Evolutionary conservation across 1,284 basidiomycete genomes (phyloP), one percentile per base, ranked within the genome.

Genomic region (Fomes fomentarius): DNA sequence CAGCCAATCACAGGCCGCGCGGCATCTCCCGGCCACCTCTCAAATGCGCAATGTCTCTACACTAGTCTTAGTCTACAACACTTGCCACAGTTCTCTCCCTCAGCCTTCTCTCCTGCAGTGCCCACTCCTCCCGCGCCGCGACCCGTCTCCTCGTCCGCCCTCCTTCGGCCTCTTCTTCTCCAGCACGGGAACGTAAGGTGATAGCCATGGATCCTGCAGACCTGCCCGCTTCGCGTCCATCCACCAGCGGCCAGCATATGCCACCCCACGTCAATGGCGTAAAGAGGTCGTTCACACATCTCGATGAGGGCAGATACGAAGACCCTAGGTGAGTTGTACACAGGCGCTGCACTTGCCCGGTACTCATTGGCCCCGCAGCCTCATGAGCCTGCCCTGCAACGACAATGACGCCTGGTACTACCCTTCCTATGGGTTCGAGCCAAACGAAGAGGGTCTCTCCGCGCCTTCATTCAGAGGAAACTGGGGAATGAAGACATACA

Each of bases 341-440:
- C 43, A 25, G n/a, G n/a, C n/a, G n/a, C n/a, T n/a, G n/a, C n/a
- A n/a, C n/a, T n/a, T n/a, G n/a, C n/a, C n/a, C n/a, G n/a, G n/a
- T n/a, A n/a, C n/a, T n/a, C n/a, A n/a, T n/a, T 21, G 15, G 10
- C 10, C n/a, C 10, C 8, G n/a, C 41, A 70, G 69, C 48, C 64
- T 65, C 28, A 62, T 69, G 38, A 64, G 65, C 48, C 55, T 70
- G 26, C 83, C 88, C 39, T 74, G 87, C 55, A 83, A 82, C 61
- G 89, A 92, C 70, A 81, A 80, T 52, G 88, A 89, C 64, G 76
- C 81, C 24, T 91, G 87, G 86, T 91, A 88, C 66, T 91, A 90
- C 62, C 90, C 89, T 2, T 82, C 85, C 11, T 80, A 83, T 66
- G 86, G 83, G 17, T 78, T 83, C 63, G 77, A 80, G 50, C 81